These are phyloP conservation scores for Letharia columbiana DNA, from an alignment of 495 filamentous ascomycete genomes.

Conservation along the genomic window DNA sequence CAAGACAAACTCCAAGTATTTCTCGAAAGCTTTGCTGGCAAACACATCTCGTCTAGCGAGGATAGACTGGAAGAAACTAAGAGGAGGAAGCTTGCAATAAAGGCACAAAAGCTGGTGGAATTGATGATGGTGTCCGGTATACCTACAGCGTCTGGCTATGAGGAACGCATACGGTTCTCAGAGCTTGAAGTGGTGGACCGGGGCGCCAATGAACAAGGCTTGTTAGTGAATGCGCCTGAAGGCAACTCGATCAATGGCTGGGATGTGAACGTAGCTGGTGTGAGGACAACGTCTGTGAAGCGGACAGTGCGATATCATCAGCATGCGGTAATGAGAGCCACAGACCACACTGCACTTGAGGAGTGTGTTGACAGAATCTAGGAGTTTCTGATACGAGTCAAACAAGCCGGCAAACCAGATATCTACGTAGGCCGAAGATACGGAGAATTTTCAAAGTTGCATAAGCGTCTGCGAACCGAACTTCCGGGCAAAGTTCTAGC, in stretches of 20 bases:
- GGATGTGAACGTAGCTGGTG: constrained; percentile 93
- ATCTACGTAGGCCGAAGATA: constrained; percentile 77
- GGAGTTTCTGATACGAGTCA: constrained; percentile 87
- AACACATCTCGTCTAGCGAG: constrained; percentile 93
- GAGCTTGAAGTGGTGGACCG: constrained; percentile 95
- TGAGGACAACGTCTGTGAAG: constrained; percentile 70
- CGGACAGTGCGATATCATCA: constrained; percentile 83
- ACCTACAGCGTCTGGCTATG: constrained; percentile 90
- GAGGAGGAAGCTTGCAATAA: constrained; percentile 79
- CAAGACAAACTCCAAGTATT: constrained; percentile 97
- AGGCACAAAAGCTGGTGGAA: constrained; percentile 91
- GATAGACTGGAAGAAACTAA: constrained; percentile 95
- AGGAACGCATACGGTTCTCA: constrained; percentile 90
- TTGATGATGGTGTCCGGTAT: constrained; percentile 99
- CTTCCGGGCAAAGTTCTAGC: constrained; percentile 87
- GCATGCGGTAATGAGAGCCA: constrained; percentile 61
- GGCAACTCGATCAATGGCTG: constrained; percentile 87
- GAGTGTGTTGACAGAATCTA: constrained; percentile 27
- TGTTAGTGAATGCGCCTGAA: constrained; percentile 77
- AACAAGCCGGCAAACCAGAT: constrained; percentile 59
- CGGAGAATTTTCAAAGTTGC: constrained; percentile 73
- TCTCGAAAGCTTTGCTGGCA: constrained; percentile 94
- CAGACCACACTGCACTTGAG: neutral
- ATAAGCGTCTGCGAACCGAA: constrained; percentile 72
- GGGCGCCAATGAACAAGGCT: constrained; percentile 80